Percentiles rank a stretch among this genome's conserved stretches.
Evolutionary conservation across 257 asterid genomes (phyloP).

Genomic region (Mentha longifolia): DNA sequence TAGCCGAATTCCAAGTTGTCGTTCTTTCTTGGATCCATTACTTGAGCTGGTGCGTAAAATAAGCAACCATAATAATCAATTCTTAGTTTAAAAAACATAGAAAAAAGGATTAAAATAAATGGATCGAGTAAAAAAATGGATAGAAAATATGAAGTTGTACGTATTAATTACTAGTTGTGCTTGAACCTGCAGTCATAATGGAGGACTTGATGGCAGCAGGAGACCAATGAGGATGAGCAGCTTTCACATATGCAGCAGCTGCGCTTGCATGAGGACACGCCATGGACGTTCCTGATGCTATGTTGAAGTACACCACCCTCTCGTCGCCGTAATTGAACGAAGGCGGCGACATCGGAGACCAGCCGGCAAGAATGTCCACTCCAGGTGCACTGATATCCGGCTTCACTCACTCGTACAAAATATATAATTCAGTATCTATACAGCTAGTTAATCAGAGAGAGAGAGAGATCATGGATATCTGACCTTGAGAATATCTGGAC

Average conservation of each 20-base stretch:
- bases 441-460: not conserved
- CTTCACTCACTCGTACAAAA: slow-evolving; percentile 16
- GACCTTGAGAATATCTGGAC: slow-evolving; percentile 59
- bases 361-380: slow-evolving; percentile 59
- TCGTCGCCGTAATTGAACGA: slow-evolving; percentile 30
- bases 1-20: slow-evolving; percentile 45
- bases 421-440: not conserved
- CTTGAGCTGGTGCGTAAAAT: slow-evolving; percentile 35
- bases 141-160: too few species aligned
- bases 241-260: slow-evolving; percentile 48
- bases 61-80: too few species aligned
- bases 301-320: slow-evolving; percentile 33
- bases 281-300: slow-evolving; percentile 57
- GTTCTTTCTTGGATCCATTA: slow-evolving; percentile 45
- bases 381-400: slow-evolving; percentile 61
- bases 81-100: too few species aligned
- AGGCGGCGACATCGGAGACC: slow-evolving; percentile 47
- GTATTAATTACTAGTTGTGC: too few species aligned
- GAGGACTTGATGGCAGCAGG: slow-evolving; percentile 56
- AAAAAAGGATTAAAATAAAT: too few species aligned
- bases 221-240: slow-evolving; percentile 49
- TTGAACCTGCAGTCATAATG: slow-evolving; percentile 52
- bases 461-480: not conserved
- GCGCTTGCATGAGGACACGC: slow-evolving; percentile 60
- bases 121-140: too few species aligned